Base-by-base conservation (phyloP, 2,329 filamentous ascomycete genomes). In the Triangularia verruculosa region DNA sequence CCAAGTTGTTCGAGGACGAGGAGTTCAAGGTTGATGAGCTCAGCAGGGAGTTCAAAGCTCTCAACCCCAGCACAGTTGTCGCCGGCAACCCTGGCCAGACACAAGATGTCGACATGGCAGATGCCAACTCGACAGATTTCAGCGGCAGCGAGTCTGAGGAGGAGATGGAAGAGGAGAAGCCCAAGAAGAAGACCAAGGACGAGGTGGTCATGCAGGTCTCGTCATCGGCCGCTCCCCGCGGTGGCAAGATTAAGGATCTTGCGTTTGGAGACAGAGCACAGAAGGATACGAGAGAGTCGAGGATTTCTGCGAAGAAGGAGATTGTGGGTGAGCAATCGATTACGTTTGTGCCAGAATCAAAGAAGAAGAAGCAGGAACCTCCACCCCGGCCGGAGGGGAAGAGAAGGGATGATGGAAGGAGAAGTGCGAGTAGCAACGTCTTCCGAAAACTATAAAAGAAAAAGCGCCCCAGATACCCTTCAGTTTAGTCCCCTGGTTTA, bases 1-100 rank as follows among this genome's bases (percentile, higher is more conserved):
- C 85, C 69, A 87, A 88, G 70, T 79, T 99, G 66, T 99, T 98
- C 79, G 89, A 97, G 73, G 92, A 98, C 75, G 90, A 93, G 71
- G 93, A 96, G 63, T 98, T 97, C 76, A 86, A 86, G 71, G 91
- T 99, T 64, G 94, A 99, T 75, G 95, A 99, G 78, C 89, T 80
- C 43, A 96, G 89, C 67, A 84, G 87, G 71, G 94, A 98, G 75
- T 99, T 96, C 81, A 86, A 88, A 64, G 84, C 89, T 54, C 87
- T 96, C 77, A 99, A 99, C 74, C 92, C 95, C 4, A 96, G 92
- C 76, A 95, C 92, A 7, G 85, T 80, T 4, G 72, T 80, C n/a
- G 73, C 80, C 63, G 72, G 76, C 55, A 74, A 74, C n/a, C 73
- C 80, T 63, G 72, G 76, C 54, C 74, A 74, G n/a, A 70, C 73